phyloP scores from a whole-genome alignment of 2,329 filamentous ascomycete genomes.

The Neoarthrinium moseri region DNA sequence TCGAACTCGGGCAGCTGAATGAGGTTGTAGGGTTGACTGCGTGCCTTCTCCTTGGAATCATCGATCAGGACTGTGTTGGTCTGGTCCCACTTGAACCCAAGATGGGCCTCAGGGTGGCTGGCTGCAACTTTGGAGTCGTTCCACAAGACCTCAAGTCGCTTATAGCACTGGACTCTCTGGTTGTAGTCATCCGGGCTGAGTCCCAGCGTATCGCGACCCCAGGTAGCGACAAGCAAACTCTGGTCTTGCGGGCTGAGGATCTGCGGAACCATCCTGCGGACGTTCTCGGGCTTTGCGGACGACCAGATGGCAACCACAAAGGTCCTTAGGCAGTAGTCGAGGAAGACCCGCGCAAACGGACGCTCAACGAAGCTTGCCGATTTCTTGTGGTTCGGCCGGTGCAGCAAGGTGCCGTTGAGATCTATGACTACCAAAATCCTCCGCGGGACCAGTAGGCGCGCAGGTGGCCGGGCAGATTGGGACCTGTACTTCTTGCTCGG shows the following conservation, averaged over 20 bases:
- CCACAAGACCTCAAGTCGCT: slow-evolving; percentile 78
- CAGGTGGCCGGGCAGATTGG: slow-evolving; percentile 45
- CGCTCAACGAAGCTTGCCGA: slow-evolving; percentile 61
- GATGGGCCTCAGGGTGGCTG: slow-evolving; percentile 41
- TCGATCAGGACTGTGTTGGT: slow-evolving; percentile 88
- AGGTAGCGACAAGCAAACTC: slow-evolving; percentile 62
- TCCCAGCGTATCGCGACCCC: slow-evolving; percentile 76
- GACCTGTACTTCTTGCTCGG: slow-evolving; percentile 61
- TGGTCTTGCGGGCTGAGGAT: slow-evolving; percentile 59
- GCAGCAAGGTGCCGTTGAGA: slow-evolving; percentile 87
- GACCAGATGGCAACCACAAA: slow-evolving; percentile 91
- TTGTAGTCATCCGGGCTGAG: slow-evolving; percentile 65
- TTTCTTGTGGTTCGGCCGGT: slow-evolving; percentile 56
- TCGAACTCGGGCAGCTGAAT: slow-evolving; percentile 77
- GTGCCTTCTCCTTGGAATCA: slow-evolving; percentile 77
- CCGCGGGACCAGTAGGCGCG: slow-evolving; percentile 44
- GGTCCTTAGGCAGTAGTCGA: slow-evolving; percentile 70
- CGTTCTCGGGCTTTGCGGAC: slow-evolving; percentile 74
- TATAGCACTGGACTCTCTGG: slow-evolving; percentile 81
- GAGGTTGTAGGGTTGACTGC: slow-evolving; percentile 80
- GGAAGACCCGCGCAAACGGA: slow-evolving; percentile 66
- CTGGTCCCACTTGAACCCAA: slow-evolving; percentile 65
- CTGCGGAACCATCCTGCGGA: slow-evolving; percentile 62
- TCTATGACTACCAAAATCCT: slow-evolving; percentile 83
- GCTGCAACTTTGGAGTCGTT: slow-evolving; percentile 38